Evolutionary conservation across 148 eudicot species (phyloP), one percentile per base, ranked within the genome.

Genomic region (Euryodendron excelsum): DNA sequence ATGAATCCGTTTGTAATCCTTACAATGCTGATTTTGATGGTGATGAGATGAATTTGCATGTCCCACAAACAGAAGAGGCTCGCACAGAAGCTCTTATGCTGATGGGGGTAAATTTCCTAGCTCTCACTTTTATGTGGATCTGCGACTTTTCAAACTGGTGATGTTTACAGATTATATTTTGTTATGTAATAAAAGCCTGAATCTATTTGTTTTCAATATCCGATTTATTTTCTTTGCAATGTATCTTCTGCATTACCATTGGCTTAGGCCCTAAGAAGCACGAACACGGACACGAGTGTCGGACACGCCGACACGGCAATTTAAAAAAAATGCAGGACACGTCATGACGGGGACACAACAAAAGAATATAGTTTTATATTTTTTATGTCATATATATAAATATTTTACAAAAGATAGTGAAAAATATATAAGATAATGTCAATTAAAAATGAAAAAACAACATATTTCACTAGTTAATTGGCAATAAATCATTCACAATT

Each of bases 1-100:
- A 96, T 77, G 99, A 96, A 87, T 93, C 98, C 58, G 99, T 96
- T 79, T 96, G 99, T 85, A 93, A 96, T 76, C 99, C 99, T 5
- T 96, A 96, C 81, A 96, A 96, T 86, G 99, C 99, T 74, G 99
- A 96, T 88, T 96, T 96, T 89, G 99, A 96, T 80, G 98, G 98
- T 72, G 99, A 96, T 89, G 99, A 93, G 90, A 96, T 96, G 99
- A 96, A 93, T 81, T 78, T 93, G 95, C 99, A 96, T 88, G 99
- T 96, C 58, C 99, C 99, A 30, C 98, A 96, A 84, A 91, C 99
- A 31, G 95, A 93, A 86, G 98, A 96, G 89, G 98, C 98, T 52
- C 90, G 99, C 27, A 85, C 97, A 0, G 98, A 93, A 86, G 98
- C 98, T 74, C 84, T 96, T 64, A 84, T 89, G 87, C 80, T 96